Base-by-base conservation (phyloP, 1,139 yeast species). In the Candida buenavistaensis region DNA sequence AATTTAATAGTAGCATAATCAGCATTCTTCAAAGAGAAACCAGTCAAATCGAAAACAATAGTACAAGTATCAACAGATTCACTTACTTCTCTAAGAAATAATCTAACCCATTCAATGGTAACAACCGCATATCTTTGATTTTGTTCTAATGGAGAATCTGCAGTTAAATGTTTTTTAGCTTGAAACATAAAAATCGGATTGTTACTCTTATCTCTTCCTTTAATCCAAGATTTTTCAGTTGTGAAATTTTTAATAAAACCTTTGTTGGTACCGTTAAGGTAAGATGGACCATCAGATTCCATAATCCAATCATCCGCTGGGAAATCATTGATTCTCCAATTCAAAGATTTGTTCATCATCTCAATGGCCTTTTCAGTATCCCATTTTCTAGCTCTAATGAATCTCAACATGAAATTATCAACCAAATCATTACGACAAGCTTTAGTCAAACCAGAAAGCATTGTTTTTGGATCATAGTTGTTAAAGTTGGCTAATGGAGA, bases 1-100 rank as follows among this genome's bases (percentile, higher is more conserved):
- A 69, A 70, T 47, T 69, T 69, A 39, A 68, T 63, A 9, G 72
- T 59, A 28, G 62, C 59, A 43, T 64, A 60, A 48, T 70, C 76
- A 24, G 74, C 72, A 45, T 69, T 70, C 45, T 66, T 65, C 51
- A 70, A 59, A 4, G 72, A 58, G 41, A 70, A 70, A 6, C 74
- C 75, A 13, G 72, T 64, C 52, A 69, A 61, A 47, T 70, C 76
- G 45, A 70, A 70, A 23, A 70, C 59, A 48, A 69, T 55, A 5
- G 70, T 59, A 38, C 64, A 56, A 22, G 61, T 60, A 43, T 69
- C 74, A 25, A 55, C 60, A 4, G 65, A 59, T 35, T 55, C 64
- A 33, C 49, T 54, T 16, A 62, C 58, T 30, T 68, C 73, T 32
- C 59, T 52, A 44, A 67, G 53, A 37, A 56, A 60, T 26, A 67